A percentile compares a stretch with the other conserved stretches of the same genome.
These are phyloP conservation scores for Auricularia sp. DNA, from an alignment of 768 basidiomycete genomes.

Conservation along the genomic window DNA sequence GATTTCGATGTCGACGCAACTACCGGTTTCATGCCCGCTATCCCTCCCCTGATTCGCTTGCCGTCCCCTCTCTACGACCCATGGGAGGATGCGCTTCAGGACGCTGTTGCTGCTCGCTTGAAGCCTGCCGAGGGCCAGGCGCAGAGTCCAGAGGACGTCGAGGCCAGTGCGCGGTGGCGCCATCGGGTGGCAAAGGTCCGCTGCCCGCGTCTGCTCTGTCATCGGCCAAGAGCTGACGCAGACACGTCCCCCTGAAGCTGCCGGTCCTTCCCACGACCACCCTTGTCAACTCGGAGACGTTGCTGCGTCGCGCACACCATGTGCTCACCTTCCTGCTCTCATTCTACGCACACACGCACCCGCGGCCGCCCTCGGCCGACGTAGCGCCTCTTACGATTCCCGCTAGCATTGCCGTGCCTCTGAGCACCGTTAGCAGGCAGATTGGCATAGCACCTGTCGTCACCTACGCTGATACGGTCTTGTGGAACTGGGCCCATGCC, in stretches of 20 bases:
- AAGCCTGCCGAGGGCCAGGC: conserved; percentile 50
- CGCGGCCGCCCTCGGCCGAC: conserved; percentile 22
- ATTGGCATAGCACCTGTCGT: conserved; percentile 79
- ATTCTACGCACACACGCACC: conserved; percentile 81
- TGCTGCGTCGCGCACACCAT: conserved; percentile 75
- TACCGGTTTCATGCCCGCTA: conserved; percentile 86
- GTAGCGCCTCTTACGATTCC: conserved; percentile 52
- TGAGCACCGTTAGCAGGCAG: conserved; percentile 55
- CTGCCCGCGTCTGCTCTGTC: not conserved
- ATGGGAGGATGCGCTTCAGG: conserved; percentile 60
- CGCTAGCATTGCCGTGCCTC: conserved; percentile 57
- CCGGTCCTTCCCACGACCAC: conserved; percentile 50
- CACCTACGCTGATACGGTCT: conserved; percentile 85
- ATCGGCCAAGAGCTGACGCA: conserved; percentile 10
- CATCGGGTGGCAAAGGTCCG: conserved; percentile 50
- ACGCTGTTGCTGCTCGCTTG: conserved; percentile 37
- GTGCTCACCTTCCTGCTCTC: conserved; percentile 84
- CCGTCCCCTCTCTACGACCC: conserved; percentile 44
- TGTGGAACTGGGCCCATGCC: conserved; percentile 76
- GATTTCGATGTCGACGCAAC: conserved; percentile 89
- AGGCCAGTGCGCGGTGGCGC: conserved; percentile 60
- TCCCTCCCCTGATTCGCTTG: conserved; percentile 55
- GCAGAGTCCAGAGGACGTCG: conserved; percentile 37
- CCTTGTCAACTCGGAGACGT: conserved; percentile 45
- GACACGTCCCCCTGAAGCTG: conserved; percentile 36